phyloP scores from a whole-genome alignment of 371 early-diverging fungal genomes.

The Apophysomyces ossiformis region DNA sequence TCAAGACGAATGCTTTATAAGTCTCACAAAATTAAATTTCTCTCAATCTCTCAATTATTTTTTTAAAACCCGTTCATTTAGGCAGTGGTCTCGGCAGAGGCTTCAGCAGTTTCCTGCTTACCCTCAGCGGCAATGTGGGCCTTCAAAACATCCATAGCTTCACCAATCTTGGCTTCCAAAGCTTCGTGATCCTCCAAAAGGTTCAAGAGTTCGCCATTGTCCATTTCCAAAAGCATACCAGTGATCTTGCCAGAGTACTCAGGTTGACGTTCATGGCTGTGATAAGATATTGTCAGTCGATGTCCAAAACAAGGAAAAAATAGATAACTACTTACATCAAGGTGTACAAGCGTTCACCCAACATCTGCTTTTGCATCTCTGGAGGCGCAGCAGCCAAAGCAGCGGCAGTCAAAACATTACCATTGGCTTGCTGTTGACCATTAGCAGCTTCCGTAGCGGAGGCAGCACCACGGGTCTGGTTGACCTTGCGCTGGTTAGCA shows the following conservation, averaged over 20 bases:
- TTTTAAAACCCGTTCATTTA: background rate
- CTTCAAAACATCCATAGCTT: slow-evolving; percentile 88
- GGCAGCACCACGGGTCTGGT: slow-evolving; percentile 23
- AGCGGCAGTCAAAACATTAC: slow-evolving; percentile 60
- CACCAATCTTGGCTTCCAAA: slow-evolving; percentile 70
- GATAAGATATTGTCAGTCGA: background rate
- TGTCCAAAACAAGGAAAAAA: background rate
- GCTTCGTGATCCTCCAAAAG: slow-evolving; percentile 71
- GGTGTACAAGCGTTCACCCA: slow-evolving; percentile 89
- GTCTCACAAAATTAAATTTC: background rate
- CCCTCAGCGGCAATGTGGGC: slow-evolving; percentile 2
- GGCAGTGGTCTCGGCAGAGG: slow-evolving; percentile 1
- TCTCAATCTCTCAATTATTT: slow-evolving; percentile 5
- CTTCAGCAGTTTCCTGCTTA: slow-evolving; percentile 7
- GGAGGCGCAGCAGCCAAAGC: slow-evolving; percentile 70
- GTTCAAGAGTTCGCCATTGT: slow-evolving; percentile 80
- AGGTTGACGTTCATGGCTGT: slow-evolving; percentile 51
- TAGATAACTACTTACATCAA: slow-evolving; percentile 48
- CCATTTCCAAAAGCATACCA: slow-evolving; percentile 95
- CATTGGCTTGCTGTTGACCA: slow-evolving; percentile 29
- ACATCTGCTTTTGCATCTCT: slow-evolving; percentile 82
- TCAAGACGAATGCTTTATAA: background rate
- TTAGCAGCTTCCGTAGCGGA: slow-evolving; percentile 30
- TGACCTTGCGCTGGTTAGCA: slow-evolving; percentile 45
- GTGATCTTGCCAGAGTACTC: slow-evolving; percentile 87